Conservation (phyloP, 2,329 filamentous ascomycete species). For the Penicillium hordei region DNA sequence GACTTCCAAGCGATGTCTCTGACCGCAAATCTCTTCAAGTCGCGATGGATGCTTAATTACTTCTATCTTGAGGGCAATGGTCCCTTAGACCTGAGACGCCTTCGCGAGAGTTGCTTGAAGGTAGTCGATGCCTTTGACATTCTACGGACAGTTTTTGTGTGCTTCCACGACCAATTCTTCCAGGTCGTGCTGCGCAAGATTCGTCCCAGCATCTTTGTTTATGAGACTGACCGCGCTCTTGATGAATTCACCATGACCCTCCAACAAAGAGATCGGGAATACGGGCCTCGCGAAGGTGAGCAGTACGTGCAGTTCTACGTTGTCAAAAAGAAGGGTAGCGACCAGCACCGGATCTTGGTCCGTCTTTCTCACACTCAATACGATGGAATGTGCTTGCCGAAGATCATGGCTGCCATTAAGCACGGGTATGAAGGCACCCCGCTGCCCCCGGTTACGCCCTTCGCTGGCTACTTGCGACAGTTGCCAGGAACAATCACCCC, state of each 20-base stretch:
- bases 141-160: slow-evolving; percentile 64
- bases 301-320: slow-evolving; percentile 62
- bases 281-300: slow-evolving; percentile 58
- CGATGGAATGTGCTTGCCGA: slow-evolving; percentile 65
- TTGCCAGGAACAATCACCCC: slow-evolving; percentile 42
- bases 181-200: slow-evolving; percentile 61
- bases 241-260: slow-evolving; percentile 55
- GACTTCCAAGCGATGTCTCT: slow-evolving; percentile 46
- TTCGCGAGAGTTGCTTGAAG: slow-evolving; percentile 44
- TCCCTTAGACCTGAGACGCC: slow-evolving; percentile 50
- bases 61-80: slow-evolving; percentile 58
- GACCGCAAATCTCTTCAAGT: slow-evolving; percentile 38
- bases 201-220: slow-evolving; percentile 51
- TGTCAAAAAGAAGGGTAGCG: slow-evolving; percentile 44
- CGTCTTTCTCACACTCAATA: slow-evolving; percentile 69
- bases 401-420: slow-evolving; percentile 62
- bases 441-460: slow-evolving; percentile 44
- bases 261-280: slow-evolving; percentile 57
- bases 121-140: slow-evolving; percentile 64
- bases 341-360: slow-evolving; percentile 53
- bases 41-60: slow-evolving; percentile 48
- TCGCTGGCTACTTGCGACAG: slow-evolving; percentile 49
- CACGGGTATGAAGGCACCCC: slow-evolving; percentile 51
- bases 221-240: slow-evolving; percentile 54
- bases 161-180: slow-evolving; percentile 52